A percentile compares a stretch with the other conserved stretches of the same genome.
Conservation (phyloP, 352 stramenopile genomes). For the Halophytophthora batemanensis region DNA sequence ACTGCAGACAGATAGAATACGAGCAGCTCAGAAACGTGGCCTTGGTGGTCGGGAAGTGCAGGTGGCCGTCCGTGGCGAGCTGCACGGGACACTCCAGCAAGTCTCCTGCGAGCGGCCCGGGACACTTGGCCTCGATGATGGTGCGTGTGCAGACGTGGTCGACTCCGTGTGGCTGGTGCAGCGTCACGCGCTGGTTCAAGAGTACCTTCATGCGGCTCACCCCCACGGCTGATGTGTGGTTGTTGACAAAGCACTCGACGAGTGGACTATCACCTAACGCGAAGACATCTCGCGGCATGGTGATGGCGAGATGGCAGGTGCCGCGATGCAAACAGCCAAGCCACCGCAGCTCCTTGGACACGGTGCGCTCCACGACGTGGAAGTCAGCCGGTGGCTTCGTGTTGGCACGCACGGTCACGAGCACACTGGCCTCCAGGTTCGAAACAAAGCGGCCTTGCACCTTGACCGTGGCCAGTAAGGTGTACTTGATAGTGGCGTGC, state of each 20-base stretch:
- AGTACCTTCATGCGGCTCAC: constrained; percentile 51
- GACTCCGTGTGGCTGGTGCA: constrained; percentile 34
- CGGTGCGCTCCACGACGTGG: constrained; percentile 49
- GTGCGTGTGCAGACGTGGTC: constrained; percentile 38
- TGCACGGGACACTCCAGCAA: constrained; percentile 62
- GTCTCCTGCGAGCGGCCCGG: constrained; percentile 41
- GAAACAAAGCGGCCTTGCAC: constrained; percentile 68
- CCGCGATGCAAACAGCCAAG: constrained; percentile 54
- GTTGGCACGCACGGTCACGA: constrained; percentile 42
- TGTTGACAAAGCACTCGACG: constrained; percentile 72
- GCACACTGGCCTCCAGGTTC: constrained; percentile 58
- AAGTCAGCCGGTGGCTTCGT: constrained; percentile 11
- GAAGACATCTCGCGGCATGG: constrained; percentile 65
- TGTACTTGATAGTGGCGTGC: constrained; percentile 78
- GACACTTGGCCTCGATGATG: constrained; percentile 52
- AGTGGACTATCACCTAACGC: constrained; percentile 50
- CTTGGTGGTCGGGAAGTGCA: constrained; percentile 51
- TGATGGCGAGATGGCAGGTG: constrained; percentile 56
- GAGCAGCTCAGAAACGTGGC: constrained; percentile 56
- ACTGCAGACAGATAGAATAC: constrained; percentile 63
- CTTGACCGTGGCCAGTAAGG: constrained; percentile 61
- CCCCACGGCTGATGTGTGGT: constrained; percentile 52
- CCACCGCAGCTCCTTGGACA: constrained; percentile 59
- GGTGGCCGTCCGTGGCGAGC: constrained; percentile 45
- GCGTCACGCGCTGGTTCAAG: constrained; percentile 59